Percentiles rank a stretch among this genome's conserved stretches.
These are phyloP conservation scores for Prunus mira DNA, from an alignment of 306 rosid genomes.

Conservation along the genomic window DNA sequence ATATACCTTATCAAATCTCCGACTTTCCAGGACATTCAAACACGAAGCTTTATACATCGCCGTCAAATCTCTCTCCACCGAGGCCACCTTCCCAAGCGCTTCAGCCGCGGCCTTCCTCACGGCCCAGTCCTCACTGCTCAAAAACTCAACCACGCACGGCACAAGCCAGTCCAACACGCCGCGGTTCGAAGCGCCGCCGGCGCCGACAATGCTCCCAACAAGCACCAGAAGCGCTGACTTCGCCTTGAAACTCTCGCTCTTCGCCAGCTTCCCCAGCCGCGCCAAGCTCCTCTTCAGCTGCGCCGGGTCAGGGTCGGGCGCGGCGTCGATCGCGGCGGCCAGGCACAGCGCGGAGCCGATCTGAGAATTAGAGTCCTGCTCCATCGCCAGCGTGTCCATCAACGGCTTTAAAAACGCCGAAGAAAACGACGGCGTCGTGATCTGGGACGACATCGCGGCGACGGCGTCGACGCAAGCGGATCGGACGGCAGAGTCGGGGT, in stretches of 20 bases:
- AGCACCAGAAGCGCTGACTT: slow-evolving; percentile 73
- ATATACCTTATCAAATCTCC: slow-evolving; percentile 87
- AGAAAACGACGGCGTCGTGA: slow-evolving; percentile 70
- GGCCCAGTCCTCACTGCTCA: slow-evolving; percentile 81
- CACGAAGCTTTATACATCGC: slow-evolving; percentile 53
- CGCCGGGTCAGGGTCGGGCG: slow-evolving; percentile 64
- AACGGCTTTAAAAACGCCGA: slow-evolving; percentile 67
- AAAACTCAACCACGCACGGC: slow-evolving; percentile 67
- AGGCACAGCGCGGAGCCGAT: slow-evolving; percentile 94
- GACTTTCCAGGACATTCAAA: slow-evolving; percentile 70
- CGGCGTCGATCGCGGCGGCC: slow-evolving; percentile 79
- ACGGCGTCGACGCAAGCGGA: slow-evolving; percentile 82
- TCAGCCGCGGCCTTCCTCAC: slow-evolving; percentile 92
- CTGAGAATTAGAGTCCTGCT: slow-evolving; percentile 82
- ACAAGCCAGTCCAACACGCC: slow-evolving; percentile 74
- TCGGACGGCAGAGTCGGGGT: slow-evolving; percentile 74
- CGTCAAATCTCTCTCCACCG: slow-evolving; percentile 58
- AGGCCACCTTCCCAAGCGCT: slow-evolving; percentile 72
- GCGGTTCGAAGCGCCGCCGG: slow-evolving; percentile 71
- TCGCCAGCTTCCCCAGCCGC: slow-evolving; percentile 70
- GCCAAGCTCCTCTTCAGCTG: slow-evolving; percentile 58
- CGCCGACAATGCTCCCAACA: slow-evolving; percentile 63
- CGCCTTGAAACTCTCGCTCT: slow-evolving; percentile 73
- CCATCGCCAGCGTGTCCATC: slow-evolving; percentile 68
- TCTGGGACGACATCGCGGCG: slow-evolving; percentile 68